Percentiles rank a stretch among this genome's conserved stretches.
Evolutionary conservation across 2,329 filamentous ascomycete genomes (phyloP).

Genomic region (Pseudocercospora cruenta): DNA sequence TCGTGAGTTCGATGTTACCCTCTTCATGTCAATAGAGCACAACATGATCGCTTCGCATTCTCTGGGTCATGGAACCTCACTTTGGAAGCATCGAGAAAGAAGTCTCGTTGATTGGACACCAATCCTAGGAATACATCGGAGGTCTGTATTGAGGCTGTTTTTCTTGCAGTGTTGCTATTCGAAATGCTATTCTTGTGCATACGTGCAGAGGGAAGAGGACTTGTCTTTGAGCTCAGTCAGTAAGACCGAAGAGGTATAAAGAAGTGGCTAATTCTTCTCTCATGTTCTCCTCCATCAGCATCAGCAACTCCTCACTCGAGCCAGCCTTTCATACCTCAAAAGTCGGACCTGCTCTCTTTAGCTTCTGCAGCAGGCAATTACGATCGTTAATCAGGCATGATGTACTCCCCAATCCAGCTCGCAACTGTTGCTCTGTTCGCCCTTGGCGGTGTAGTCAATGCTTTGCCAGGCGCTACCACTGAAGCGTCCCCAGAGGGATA

Average conservation of each 20-base stretch:
- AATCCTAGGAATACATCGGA: background rate
- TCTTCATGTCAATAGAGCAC: background rate
- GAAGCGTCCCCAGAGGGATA: constrained; percentile 12
- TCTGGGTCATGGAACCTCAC: background rate
- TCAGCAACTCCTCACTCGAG: constrained; percentile 13
- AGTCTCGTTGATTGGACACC: background rate
- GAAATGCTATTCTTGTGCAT: background rate
- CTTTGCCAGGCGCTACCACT: constrained; percentile 18
- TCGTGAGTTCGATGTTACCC: background rate
- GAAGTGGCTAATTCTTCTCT: background rate
- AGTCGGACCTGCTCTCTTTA: constrained; percentile 14
- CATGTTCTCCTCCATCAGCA: constrained; percentile 18
- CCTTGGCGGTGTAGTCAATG: constrained; percentile 25
- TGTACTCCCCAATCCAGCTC: constrained; percentile 27
- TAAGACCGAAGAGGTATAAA: constrained; percentile 14
- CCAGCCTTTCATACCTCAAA: constrained; percentile 12
- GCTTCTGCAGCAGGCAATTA: constrained; percentile 13
- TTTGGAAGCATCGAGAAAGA: background rate
- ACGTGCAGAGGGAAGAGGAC: background rate
- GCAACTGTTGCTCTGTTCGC: constrained; percentile 23
- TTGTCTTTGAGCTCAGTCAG: background rate
- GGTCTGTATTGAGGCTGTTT: background rate
- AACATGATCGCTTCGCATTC: constrained; percentile 1
- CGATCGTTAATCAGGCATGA: constrained; percentile 20
- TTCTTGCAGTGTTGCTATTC: background rate